Evolutionary conservation across 1,284 basidiomycete species (phyloP), one percentile per base, ranked within the genome.

Genomic region (Singerocomus inundabilis): DNA sequence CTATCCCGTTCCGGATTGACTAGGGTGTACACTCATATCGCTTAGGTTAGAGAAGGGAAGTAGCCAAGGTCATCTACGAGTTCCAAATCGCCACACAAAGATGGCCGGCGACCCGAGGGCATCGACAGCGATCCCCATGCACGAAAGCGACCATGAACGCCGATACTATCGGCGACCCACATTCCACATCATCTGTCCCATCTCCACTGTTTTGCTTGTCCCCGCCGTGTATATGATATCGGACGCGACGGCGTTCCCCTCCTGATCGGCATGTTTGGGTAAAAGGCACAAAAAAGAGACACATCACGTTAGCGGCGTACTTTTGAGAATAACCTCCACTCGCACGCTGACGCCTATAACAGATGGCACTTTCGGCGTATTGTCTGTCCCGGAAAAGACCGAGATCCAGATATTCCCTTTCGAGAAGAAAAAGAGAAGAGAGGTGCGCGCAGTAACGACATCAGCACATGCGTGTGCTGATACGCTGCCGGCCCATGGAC

Each of bases 381-480:
- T 26, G 21, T 21, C 24, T 45, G 25, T 24, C 12, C 36, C 46
- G 53, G 59, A 16, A 8, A 46, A 37, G 6, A 24, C 53, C 61
- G 61, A 56, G 56, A 59, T 59, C 49, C 11, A 21, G 15, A 59
- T 61, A 34, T 33, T 12, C 9, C 42, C 11, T 15, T 29, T 21
- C 21, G 21, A 21, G 21, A 21, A 21, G 21, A 21, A 21, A 21
- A 21, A 21, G 21, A 21, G 21, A 21, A 21, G 21, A 21, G 21
- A 2, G 44, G 29, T 29, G 37, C 43, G 35, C 25, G 21, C 21
- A 21, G 21, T 21, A 21, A 21, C 21, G 21, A 21, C 21, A 41
- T 46, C 36, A 40, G 16, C 52, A 29, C 60, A 51, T 55, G 48
- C 32, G 34, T 41, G 42, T 36, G 43, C 28, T 40, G 58, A 51